These are phyloP conservation scores for Aspergillus neotritici DNA, from an alignment of 2,329 filamentous ascomycete species.

Conservation along the genomic window DNA sequence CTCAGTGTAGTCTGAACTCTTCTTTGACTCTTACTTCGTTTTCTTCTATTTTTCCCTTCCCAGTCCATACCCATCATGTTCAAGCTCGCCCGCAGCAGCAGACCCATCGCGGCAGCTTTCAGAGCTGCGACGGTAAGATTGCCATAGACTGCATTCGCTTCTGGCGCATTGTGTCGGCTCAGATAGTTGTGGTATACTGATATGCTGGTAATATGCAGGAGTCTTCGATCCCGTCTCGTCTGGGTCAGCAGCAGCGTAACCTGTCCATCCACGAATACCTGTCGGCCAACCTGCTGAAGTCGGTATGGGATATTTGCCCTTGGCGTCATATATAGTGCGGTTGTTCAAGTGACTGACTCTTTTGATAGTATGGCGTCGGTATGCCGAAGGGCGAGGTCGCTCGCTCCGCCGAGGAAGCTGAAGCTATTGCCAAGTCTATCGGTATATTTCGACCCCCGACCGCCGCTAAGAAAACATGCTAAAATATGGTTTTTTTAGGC, in stretches of 20 bases:
- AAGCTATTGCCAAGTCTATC: conserved; percentile 83
- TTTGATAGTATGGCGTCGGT: conserved; percentile 77
- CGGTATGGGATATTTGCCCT: conserved; percentile 39
- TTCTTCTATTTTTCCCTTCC: conserved; percentile 14
- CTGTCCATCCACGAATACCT: conserved; percentile 98
- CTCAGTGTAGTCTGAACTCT: conserved; percentile 14
- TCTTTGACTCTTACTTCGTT: conserved; percentile 14
- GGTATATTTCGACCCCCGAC: conserved; percentile 46
- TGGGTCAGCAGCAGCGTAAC: conserved; percentile 72
- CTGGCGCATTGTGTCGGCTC: conserved; percentile 4
- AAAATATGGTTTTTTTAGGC: conserved; percentile 38
- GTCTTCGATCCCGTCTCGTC: conserved; percentile 47
- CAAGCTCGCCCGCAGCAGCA: conserved; percentile 73
- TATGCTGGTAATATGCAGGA: conserved; percentile 49
- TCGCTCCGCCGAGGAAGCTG: conserved; percentile 76
- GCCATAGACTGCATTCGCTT: conserved; percentile 9
- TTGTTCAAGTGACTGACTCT: conserved; percentile 19
- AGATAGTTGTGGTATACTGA: conserved; percentile 30
- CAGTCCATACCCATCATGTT: conserved; percentile 59
- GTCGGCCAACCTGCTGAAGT: conserved; percentile 81
- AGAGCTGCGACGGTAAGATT: conserved; percentile 67
- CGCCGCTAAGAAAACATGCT: conserved; percentile 12
- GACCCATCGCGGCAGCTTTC: conserved; percentile 69
- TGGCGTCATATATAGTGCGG: neutral
- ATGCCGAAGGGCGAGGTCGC: conserved; percentile 88